Conservation (phyloP, 805 yeast species). For the Starmera dryadoides region DNA sequence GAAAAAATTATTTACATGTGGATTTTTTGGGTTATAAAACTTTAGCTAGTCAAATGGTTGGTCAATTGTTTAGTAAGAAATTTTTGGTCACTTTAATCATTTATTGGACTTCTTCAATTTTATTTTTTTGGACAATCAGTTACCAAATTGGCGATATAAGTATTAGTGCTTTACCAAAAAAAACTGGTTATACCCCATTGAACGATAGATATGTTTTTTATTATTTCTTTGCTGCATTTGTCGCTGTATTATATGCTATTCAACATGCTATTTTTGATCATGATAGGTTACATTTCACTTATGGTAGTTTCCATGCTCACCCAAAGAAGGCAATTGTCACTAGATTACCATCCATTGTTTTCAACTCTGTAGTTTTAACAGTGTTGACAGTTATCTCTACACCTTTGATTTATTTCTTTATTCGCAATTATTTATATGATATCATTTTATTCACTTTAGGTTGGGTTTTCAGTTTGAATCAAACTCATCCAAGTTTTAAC, state of each 20-base stretch:
- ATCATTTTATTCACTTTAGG: slow-evolving; percentile 24
- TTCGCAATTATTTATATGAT: slow-evolving; percentile 36
- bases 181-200: slow-evolving; percentile 32
- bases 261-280: slow-evolving; percentile 48
- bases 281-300: slow-evolving; percentile 41
- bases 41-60: slow-evolving; percentile 17
- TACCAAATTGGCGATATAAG: slow-evolving; percentile 14
- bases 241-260: slow-evolving; percentile 38
- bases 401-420: slow-evolving; percentile 33
- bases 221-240: slow-evolving; percentile 36
- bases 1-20: slow-evolving; percentile 34
- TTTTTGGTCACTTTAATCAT: slow-evolving; percentile 13
- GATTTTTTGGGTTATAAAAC: slow-evolving; percentile 26
- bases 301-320: slow-evolving; percentile 29
- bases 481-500: slow-evolving; percentile 30
- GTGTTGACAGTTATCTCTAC: slow-evolving; percentile 21
- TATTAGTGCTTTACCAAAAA: slow-evolving; percentile 24
- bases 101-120: slow-evolving; percentile 18
- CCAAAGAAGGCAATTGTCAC: slow-evolving; percentile 26
- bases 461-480: slow-evolving; percentile 29
- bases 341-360: slow-evolving; percentile 24
- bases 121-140: slow-evolving; percentile 17
- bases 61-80: slow-evolving; percentile 18
- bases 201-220: slow-evolving; percentile 40
- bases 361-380: slow-evolving; percentile 30